Conservation (phyloP, 495 filamentous ascomycete genomes). For the Chaetomium fimeti region DNA sequence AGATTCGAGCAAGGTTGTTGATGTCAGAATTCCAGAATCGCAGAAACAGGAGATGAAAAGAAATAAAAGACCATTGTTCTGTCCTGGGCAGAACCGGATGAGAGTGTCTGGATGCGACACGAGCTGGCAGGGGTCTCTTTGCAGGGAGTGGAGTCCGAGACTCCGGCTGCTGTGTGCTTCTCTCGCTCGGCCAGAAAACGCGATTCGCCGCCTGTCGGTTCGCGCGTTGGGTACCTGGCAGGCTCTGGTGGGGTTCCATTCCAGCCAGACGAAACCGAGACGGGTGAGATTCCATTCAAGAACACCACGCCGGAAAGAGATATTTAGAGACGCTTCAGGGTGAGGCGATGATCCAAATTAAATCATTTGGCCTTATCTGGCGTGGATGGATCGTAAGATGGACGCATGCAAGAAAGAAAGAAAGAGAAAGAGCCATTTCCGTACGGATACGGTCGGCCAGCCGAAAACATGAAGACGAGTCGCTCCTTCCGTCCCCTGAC, state of each 20-base stretch:
- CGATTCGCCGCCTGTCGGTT: background rate
- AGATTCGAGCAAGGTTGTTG: background rate
- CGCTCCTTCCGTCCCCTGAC: background rate
- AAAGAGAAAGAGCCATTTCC: too few species aligned
- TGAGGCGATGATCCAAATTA: conserved; percentile 17
- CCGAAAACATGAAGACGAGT: conserved; percentile 10
- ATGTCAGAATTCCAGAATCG: background rate
- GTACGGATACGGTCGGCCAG: too few species aligned
- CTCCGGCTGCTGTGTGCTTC: conserved; percentile 1
- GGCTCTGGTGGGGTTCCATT: conserved; percentile 1
- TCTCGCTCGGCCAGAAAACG: background rate
- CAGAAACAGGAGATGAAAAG: background rate
- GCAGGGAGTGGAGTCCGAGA: background rate
- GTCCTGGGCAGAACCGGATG: background rate
- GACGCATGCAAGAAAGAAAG: conserved; percentile 16
- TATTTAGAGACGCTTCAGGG: background rate
- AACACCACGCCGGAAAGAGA: background rate
- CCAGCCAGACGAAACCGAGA: conserved; percentile 6
- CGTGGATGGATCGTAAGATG: conserved; percentile 10
- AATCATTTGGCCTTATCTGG: conserved; percentile 11
- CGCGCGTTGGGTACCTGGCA: conserved; percentile 6
- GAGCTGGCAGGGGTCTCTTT: conserved; percentile 3
- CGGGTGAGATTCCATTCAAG: conserved; percentile 1
- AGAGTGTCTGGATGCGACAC: conserved; percentile 1
- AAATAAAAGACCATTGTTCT: background rate